Conservation (phyloP, 2,329 filamentous ascomycete species). For the Mycosphaerella sp. region DNA sequence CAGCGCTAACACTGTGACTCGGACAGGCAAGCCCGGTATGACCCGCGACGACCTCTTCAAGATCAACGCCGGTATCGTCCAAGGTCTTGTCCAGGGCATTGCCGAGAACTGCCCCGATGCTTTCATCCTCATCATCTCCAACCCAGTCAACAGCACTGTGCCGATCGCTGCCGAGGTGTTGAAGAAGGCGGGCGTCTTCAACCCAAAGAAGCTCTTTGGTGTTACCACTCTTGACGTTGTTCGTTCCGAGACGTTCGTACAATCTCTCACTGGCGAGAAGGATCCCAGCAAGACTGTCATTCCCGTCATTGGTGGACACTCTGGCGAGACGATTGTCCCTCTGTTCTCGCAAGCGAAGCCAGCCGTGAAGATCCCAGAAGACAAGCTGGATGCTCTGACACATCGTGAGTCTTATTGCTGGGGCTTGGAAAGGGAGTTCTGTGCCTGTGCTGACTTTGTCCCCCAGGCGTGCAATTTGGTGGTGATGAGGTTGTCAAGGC, state of each 20-base stretch:
- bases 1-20: slow-evolving; percentile 4
- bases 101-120: slow-evolving; percentile 88
- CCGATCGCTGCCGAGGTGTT: slow-evolving; percentile 96
- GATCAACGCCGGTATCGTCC: slow-evolving; percentile 98
- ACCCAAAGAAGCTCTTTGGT: slow-evolving; percentile 93
- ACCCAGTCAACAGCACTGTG: slow-evolving; percentile 98
- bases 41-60: slow-evolving; percentile 99
- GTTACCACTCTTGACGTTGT: slow-evolving; percentile 98
- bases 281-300: slow-evolving; percentile 78
- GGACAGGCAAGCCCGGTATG: slow-evolving; percentile 93
- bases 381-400: slow-evolving; percentile 85
- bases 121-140: slow-evolving; percentile 94
- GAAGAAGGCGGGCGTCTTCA: slow-evolving; percentile 87
- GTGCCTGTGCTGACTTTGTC: slow-evolving; percentile 11
- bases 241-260: slow-evolving; percentile 93
- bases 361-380: slow-evolving; percentile 69
- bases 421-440: not conserved
- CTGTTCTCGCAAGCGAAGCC: slow-evolving; percentile 90
- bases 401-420: slow-evolving; percentile 56
- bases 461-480: slow-evolving; percentile 77
- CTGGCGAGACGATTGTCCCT: slow-evolving; percentile 95
- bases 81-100: slow-evolving; percentile 81
- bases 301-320: slow-evolving; percentile 94
- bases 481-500: slow-evolving; percentile 96
- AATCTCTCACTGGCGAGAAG: slow-evolving; percentile 73